phyloP scores from a whole-genome alignment of 495 filamentous ascomycete species.

The Lasiosphaeris hirsuta region DNA sequence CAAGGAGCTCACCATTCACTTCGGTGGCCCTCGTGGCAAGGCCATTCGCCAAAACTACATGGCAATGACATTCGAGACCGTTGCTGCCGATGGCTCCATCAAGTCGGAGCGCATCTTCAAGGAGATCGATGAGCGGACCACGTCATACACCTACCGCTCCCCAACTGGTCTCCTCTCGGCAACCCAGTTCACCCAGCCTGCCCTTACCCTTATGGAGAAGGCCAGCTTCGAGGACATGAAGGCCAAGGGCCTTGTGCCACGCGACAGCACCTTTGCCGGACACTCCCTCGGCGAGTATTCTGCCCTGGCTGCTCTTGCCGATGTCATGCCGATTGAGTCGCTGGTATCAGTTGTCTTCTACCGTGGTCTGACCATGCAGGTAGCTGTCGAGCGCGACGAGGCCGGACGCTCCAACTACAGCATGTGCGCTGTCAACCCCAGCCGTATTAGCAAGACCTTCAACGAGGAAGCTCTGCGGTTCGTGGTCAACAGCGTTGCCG shows the following conservation, averaged over 20 bases:
- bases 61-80: constrained; percentile 98
- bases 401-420: constrained; percentile 92
- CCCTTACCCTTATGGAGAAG: constrained; percentile 98
- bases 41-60: constrained; percentile 98
- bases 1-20: constrained; percentile 97
- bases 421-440: constrained; percentile 98
- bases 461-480: constrained; percentile 95
- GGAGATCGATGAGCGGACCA: constrained; percentile 84
- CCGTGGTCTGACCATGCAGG: constrained; percentile 98
- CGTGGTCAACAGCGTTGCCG: constrained; percentile 86
- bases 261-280: constrained; percentile 94
- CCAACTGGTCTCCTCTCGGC: constrained; percentile 94
- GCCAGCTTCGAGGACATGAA: constrained; percentile 99
- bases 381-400: constrained; percentile 94
- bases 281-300: constrained; percentile 99
- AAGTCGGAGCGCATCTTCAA: constrained; percentile 99
- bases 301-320: constrained; percentile 89
- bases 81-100: constrained; percentile 81
- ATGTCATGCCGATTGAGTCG: constrained; percentile 98
- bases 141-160: constrained; percentile 94
- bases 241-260: constrained; percentile 90
- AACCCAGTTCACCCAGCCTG: constrained; percentile 97
- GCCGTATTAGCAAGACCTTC: constrained; percentile 94
- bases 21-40: constrained; percentile 93
- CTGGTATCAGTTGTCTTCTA: constrained; percentile 99